Evolutionary conservation across 2,329 filamentous ascomycete species (phyloP).

Genomic region (Fusarium sp.): DNA sequence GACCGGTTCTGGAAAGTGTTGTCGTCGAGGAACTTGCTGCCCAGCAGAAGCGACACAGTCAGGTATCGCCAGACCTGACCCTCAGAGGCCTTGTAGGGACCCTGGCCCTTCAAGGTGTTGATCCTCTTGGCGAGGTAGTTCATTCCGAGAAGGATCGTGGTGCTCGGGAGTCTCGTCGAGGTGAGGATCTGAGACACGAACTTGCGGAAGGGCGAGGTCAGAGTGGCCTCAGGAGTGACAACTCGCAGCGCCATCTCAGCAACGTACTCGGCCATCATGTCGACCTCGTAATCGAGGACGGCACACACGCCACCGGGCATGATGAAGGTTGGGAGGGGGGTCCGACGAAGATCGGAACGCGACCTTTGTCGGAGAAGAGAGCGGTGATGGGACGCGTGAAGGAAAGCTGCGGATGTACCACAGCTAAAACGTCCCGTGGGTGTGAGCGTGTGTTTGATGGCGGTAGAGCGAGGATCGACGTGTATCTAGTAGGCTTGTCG

Average conservation of each 20-base stretch:
- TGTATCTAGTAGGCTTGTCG: constrained; percentile 42
- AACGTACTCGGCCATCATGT: constrained; percentile 95
- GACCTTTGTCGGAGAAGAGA: constrained; percentile 54
- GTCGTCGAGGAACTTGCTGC: constrained; percentile 96
- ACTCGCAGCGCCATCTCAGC: constrained; percentile 82
- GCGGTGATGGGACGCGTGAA: constrained; percentile 34
- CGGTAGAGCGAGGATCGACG: constrained; percentile 30
- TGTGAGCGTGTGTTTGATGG: constrained; percentile 7
- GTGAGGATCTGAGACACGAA: constrained; percentile 92
- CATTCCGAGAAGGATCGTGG: constrained; percentile 90
- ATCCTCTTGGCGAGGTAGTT: constrained; percentile 89
- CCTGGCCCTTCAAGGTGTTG: constrained; percentile 73
- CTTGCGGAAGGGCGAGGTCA: constrained; percentile 84
- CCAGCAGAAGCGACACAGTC: constrained; percentile 85
- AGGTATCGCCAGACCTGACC: constrained; percentile 89
- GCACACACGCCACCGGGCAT: constrained; percentile 89
- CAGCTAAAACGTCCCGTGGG: constrained; percentile 29
- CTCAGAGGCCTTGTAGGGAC: constrained; percentile 68
- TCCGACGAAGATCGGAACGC: constrained; percentile 55
- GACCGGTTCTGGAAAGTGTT: constrained; percentile 98
- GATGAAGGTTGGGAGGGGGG: constrained; percentile 53
- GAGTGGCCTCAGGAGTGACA: constrained; percentile 63
- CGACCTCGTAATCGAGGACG: constrained; percentile 96
- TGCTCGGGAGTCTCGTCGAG: constrained; percentile 89
- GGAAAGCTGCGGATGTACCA: constrained; percentile 28